phyloP scores from a whole-genome alignment of 2,329 filamentous ascomycete species.

The Penicillium digitatum region DNA sequence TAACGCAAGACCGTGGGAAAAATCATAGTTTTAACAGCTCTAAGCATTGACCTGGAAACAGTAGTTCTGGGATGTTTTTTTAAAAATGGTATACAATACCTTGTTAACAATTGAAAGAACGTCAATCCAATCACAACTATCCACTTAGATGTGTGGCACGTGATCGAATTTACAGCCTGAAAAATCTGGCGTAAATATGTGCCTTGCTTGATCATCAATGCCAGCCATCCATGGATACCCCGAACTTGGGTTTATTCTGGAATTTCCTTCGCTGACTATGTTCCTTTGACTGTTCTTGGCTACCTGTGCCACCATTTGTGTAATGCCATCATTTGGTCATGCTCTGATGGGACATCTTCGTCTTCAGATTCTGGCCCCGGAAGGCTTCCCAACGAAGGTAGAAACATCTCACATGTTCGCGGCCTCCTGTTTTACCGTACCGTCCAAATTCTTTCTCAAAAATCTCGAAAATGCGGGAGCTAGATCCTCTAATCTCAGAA shows the following conservation, averaged over 20 bases:
- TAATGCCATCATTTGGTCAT: background rate
- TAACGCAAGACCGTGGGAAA: too few relatives aligned
- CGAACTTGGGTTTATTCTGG: background rate
- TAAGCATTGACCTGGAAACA: too few relatives aligned
- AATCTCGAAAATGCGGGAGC: slow-evolving; percentile 38
- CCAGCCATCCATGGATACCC: background rate
- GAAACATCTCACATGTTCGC: background rate
- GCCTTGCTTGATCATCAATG: slow-evolving; percentile 15
- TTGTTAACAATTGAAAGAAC: too few relatives aligned
- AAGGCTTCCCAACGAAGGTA: slow-evolving; percentile 5
- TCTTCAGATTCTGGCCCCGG: background rate
- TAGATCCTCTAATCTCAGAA: slow-evolving; percentile 48
- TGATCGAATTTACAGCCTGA: background rate
- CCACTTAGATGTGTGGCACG: background rate
- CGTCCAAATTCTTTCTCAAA: background rate
- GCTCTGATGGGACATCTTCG: slow-evolving; percentile 3
- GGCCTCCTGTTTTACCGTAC: background rate
- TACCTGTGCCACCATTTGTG: background rate
- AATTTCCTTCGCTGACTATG: background rate
- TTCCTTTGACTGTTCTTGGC: background rate
- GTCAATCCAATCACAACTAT: background rate
- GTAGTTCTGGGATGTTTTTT: too few relatives aligned
- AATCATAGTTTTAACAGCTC: too few relatives aligned
- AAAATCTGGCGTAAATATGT: background rate
- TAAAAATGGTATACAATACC: background rate